Base-by-base conservation (phyloP, 1,139 yeast genomes). In the Pichia sp. region DNA sequence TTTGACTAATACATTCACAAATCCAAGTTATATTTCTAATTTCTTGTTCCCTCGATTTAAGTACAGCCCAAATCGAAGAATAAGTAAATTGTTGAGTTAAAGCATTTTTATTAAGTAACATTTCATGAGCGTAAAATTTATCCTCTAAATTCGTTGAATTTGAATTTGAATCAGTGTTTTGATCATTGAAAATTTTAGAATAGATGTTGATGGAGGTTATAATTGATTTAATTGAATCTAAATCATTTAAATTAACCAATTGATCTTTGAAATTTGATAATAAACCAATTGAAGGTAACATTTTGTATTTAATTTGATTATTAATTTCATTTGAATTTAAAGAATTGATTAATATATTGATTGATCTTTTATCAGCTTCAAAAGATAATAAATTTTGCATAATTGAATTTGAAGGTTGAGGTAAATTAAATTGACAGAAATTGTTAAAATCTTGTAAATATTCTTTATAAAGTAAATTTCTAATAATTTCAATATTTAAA, bases 1-100 rank as follows among this genome's bases (percentile, higher is more conserved):
- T 81, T 60, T 84, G 93, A 35, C 91, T 89, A 64, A 83, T 83
- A 68, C 99, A 93, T 67, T 93, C 99, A 36, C 97, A 95, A 48
- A 93, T 89, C 98, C 98, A 93, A 19, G 97, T 85, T 50, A 93
- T 80, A 62, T 93, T 93, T 63, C 98, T 76, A 46, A 93, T 77
- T 64, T 93, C 99, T 66, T 93, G 98, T 64, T 93, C 98, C 58
- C 84, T 84, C 17, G 95, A 79, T 64, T 88, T 82, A 59, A 93
- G 75, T 95, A 96, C 91, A 5, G 96, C 96, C 91, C 96, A 93
- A 43, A 91, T 72, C 2, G 96, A 82, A 36, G 91, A 75, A 54
- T 84, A 76, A 14, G 96, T 82, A 61, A 93, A 93, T 62, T 91
- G 98, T 64, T 91, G 98, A 31, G 98, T 88, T 63, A 93, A 88